Conservation (phyloP, 768 basidiomycete genomes). For the Fomitopsis pulvina region DNA sequence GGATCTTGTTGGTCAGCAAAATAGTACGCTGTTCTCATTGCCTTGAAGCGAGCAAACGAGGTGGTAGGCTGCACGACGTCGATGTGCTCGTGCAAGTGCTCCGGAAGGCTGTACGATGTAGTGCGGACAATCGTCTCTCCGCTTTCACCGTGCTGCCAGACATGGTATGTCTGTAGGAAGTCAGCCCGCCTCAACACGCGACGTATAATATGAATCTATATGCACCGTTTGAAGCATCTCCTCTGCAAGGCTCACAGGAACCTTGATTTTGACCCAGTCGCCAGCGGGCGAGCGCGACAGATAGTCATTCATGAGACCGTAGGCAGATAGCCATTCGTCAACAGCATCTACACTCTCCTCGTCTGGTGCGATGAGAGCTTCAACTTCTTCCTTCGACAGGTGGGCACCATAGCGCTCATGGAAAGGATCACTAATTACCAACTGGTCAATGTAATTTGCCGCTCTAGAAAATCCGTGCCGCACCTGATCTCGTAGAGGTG, state of each 20-base stretch:
- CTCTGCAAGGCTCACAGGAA: constrained; percentile 52
- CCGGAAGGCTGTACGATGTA: constrained; percentile 52
- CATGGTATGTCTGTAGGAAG: constrained; percentile 37
- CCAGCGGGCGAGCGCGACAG: constrained; percentile 38
- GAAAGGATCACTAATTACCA: constrained; percentile 37
- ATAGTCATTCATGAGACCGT: constrained; percentile 33
- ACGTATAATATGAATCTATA: not conserved
- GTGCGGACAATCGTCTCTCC: constrained; percentile 49
- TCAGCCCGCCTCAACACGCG: not conserved
- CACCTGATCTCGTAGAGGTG: constrained; percentile 44
- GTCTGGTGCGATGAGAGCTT: constrained; percentile 48
- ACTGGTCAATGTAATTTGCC: not conserved
- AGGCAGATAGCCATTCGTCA: constrained; percentile 47
- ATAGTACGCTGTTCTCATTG: constrained; percentile 39
- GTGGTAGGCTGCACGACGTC: constrained; percentile 54
- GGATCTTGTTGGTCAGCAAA: not conserved
- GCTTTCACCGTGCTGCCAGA: constrained; percentile 45
- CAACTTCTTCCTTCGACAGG: constrained; percentile 51
- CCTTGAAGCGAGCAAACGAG: constrained; percentile 50
- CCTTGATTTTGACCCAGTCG: constrained; percentile 49
- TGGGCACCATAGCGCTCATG: constrained; percentile 52
- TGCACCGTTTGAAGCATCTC: constrained; percentile 42
- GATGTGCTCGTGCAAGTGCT: constrained; percentile 45
- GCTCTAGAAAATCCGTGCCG: not conserved
- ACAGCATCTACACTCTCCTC: constrained; percentile 44